Base-by-base conservation (phyloP, 768 basidiomycete genomes). In the Hemileccinum impolitum region DNA sequence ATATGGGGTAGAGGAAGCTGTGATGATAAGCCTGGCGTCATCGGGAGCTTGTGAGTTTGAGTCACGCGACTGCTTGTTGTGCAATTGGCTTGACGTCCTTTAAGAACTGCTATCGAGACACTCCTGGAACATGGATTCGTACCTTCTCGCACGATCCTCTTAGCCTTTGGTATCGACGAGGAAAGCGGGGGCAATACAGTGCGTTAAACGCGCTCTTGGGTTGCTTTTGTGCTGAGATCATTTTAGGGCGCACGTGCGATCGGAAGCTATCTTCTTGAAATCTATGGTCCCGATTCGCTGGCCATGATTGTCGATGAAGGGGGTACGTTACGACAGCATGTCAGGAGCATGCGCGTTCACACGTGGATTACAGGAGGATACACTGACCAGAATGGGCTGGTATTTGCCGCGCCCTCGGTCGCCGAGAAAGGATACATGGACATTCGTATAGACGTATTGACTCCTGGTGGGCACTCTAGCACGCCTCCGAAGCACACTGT, bases 301-400 rank as follows among this genome's bases (percentile, higher is more conserved):
- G 65, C 77, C 1, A 65, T 84, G 57, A 59, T 82, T n/a, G 71
- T 84, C 11, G 84, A 84, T 49, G 83, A 84, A 68, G 80, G 80
- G 7, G 76, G 78, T 69, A 57, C 49, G 50, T 54, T 43, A 43
- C 13, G 11, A 9, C 8, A 10, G 28, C 10, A 15, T 39, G 35
- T 13, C 23, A 34, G 43, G 28, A 7, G 17, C 10, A 8, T 15
- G 26, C 7, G 17, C 8, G 36, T 25, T 56, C 28, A 53, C 48
- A 10, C 11, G 8, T 18, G n/a, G 38, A n/a, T 37, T 13, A 45
- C 43, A 71, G 71, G 62, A 47, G 62, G 60, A 28, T 70, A 57
- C 43, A 37, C 34, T 8, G 56, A 67, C 26, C 40, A 59, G 41
- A 60, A 57, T 13, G 73, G 69, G 3, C 54, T 57, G 2, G 48